Evolutionary conservation across 2,329 filamentous ascomycete species (phyloP).

Genomic region (Clonostachys rosea): DNA sequence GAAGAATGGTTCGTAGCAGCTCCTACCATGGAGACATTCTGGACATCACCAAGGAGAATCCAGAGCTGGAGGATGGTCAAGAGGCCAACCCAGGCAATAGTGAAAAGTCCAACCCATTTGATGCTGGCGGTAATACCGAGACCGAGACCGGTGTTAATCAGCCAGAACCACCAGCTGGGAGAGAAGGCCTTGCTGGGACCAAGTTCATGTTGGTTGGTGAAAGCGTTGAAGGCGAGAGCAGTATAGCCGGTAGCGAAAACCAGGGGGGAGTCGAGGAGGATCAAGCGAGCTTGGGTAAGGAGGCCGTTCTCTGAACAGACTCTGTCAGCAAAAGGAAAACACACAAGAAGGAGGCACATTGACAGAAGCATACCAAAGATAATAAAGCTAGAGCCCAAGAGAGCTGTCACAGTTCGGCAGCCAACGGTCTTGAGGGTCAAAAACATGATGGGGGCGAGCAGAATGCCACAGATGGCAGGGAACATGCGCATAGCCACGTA

Average conservation of each 20-base stretch:
- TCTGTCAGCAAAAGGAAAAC: slow-evolving; percentile 14
- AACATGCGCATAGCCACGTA: slow-evolving; percentile 97
- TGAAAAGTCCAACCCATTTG: slow-evolving; percentile 99
- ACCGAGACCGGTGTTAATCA: slow-evolving; percentile 78
- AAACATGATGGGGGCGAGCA: slow-evolving; percentile 90
- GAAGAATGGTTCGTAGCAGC: neutral
- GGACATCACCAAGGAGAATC: slow-evolving; percentile 86
- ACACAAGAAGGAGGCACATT: neutral
- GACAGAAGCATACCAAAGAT: slow-evolving; percentile 70
- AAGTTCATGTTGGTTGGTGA: slow-evolving; percentile 94
- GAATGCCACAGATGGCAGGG: slow-evolving; percentile 82
- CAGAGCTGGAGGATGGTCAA: slow-evolving; percentile 91
- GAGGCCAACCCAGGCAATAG: slow-evolving; percentile 93
- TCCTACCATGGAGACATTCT: slow-evolving; percentile 72
- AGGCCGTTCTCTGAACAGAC: slow-evolving; percentile 76
- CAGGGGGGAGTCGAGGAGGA: slow-evolving; percentile 91
- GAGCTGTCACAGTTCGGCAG: slow-evolving; percentile 80
- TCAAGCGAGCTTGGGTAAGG: slow-evolving; percentile 89
- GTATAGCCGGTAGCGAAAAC: slow-evolving; percentile 92
- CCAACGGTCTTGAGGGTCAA: slow-evolving; percentile 87
- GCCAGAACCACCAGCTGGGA: slow-evolving; percentile 97
- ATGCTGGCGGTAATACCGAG: slow-evolving; percentile 90
- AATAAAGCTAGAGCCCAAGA: slow-evolving; percentile 78
- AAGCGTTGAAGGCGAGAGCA: slow-evolving; percentile 83
- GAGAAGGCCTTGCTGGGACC: slow-evolving; percentile 85